phyloP scores from a whole-genome alignment of 2,329 filamentous ascomycete genomes.

The Botrytis aclada region DNA sequence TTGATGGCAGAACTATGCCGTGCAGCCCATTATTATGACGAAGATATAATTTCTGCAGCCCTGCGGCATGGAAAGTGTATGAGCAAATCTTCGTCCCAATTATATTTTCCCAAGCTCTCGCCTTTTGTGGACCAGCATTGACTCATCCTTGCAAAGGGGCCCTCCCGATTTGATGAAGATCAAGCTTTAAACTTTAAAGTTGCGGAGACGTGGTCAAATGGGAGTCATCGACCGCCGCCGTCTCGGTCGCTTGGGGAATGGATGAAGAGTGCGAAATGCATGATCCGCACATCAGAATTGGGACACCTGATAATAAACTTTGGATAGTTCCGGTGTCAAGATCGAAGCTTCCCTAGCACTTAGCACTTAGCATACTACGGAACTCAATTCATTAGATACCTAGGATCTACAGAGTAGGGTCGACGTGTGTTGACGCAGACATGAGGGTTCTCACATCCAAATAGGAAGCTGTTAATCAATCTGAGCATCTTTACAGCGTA shows the following conservation, averaged over 20 bases:
- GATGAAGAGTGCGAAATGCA: no score
- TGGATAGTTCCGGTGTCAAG: not conserved
- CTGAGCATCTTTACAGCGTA: not conserved
- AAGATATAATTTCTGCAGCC: not conserved
- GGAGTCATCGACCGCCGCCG: not conserved
- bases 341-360: not conserved
- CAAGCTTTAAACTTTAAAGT: slow-evolving; percentile 11
- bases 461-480: not conserved
- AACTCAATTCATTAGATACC: not conserved
- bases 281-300: not conserved
- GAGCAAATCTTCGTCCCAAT: not conserved
- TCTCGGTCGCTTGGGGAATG: not conserved
- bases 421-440: not conserved
- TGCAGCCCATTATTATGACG: not conserved
- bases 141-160: slow-evolving; percentile 4
- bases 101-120: not conserved
- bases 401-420: not conserved
- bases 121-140: not conserved
- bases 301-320: slow-evolving; percentile 1
- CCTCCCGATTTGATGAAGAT: not conserved
- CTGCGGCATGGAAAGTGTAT: not conserved
- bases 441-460: not conserved
- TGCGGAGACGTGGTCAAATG: slow-evolving; percentile 9
- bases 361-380: not conserved
- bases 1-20: not conserved